A percentile compares a stretch with the other conserved stretches of the same genome.
Conservation (phyloP, 345 rosid species). For the Acer negundo region DNA sequence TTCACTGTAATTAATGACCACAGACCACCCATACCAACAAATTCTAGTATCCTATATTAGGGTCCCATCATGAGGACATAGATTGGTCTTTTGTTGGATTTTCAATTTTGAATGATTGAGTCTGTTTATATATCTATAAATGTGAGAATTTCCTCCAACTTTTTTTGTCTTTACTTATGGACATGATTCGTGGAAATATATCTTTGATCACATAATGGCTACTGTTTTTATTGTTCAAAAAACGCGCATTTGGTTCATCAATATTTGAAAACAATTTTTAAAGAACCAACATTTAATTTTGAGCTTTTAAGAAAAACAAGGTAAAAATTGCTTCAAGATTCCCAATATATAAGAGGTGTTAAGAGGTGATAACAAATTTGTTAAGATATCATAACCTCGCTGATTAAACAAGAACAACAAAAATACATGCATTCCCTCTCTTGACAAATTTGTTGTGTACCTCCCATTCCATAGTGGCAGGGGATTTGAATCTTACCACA, state of each 20-base stretch:
- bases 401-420: not conserved
- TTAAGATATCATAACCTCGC: not conserved
- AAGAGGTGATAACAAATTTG: too few relatives aligned
- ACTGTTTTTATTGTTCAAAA: not conserved
- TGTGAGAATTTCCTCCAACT: not conserved
- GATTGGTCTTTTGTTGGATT: conserved; percentile 27
- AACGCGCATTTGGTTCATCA: not conserved
- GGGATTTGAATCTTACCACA: too few relatives aligned
- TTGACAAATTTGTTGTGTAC: too few relatives aligned
- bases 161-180: conserved; percentile 23
- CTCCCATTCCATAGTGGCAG: too few relatives aligned
- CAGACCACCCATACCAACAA: conserved; percentile 39
- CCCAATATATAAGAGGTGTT: too few relatives aligned
- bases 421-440: too few relatives aligned
- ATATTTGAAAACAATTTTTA: not conserved
- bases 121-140: not conserved
- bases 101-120: conserved; percentile 30
- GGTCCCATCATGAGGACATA: conserved; percentile 25
- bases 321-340: too few relatives aligned
- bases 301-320: too few relatives aligned
- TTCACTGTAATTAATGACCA: conserved; percentile 18
- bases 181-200: not conserved
- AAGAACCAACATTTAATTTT: not conserved
- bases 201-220: not conserved
- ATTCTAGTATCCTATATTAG: conserved; percentile 21